A percentile compares a stretch with the other conserved stretches of the same genome.
Evolutionary conservation across 2,329 filamentous ascomycete genomes (phyloP).

Genomic region (Neofusicoccum umdonicola): DNA sequence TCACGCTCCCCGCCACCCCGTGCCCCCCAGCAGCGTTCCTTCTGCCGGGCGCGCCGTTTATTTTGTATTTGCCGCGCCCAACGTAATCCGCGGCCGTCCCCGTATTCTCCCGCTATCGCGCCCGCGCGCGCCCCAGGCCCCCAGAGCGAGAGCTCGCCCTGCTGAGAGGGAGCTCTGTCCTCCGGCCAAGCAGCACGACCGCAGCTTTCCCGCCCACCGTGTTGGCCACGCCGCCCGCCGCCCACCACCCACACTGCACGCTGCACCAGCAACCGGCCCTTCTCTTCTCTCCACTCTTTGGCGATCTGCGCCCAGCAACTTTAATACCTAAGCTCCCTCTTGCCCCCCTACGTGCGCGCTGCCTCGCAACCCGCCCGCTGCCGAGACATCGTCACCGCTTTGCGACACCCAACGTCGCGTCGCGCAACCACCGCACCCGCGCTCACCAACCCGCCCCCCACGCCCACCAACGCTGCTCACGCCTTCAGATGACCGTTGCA

Average conservation of each 20-base stretch:
- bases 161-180: constrained; percentile 12
- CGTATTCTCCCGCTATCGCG: constrained; percentile 11
- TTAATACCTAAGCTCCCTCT: constrained; percentile 18
- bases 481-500: constrained; percentile 40
- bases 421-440: constrained; percentile 15
- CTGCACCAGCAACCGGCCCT: constrained; percentile 16
- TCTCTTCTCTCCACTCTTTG: constrained; percentile 17
- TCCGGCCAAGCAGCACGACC: neutral
- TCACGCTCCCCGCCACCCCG: neutral
- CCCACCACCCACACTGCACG: constrained; percentile 11
- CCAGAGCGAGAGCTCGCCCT: neutral
- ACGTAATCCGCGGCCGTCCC: neutral
- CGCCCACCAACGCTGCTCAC: constrained; percentile 26
- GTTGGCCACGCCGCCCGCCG: constrained; percentile 8
- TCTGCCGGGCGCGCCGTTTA: neutral
- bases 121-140: neutral
- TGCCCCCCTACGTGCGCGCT: constrained; percentile 3
- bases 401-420: constrained; percentile 15
- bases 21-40: neutral
- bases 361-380: constrained; percentile 15
- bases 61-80: neutral
- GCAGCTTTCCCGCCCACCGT: constrained; percentile 12
- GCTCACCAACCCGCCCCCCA: constrained; percentile 24
- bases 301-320: constrained; percentile 16
- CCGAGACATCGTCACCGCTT: constrained; percentile 17